Evolutionary conservation across 768 basidiomycete genomes (phyloP).

Genomic region (Symmetrospora coprosmae): DNA sequence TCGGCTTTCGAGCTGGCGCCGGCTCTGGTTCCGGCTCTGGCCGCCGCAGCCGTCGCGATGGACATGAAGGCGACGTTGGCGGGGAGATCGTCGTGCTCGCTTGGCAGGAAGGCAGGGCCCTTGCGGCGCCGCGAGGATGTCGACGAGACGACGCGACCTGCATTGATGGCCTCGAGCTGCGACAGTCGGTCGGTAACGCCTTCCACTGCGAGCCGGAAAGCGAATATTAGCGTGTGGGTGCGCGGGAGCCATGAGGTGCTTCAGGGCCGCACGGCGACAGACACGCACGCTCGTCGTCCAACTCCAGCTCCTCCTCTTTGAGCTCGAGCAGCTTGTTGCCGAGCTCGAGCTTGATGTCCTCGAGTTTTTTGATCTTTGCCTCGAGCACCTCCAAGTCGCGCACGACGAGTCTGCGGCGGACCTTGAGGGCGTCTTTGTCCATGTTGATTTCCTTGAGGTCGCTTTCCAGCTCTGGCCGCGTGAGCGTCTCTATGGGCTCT

Average conservation of each 20-base stretch:
- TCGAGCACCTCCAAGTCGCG: constrained; percentile 80
- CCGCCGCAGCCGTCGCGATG: constrained; percentile 19
- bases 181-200: constrained; percentile 71
- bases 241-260: no score
- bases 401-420: constrained; percentile 66
- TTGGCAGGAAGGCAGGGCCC: constrained; percentile 92
- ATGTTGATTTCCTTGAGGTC: constrained; percentile 72
- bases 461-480: constrained; percentile 51
- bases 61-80: constrained; percentile 95
- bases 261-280: background rate
- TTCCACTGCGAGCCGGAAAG: constrained; percentile 48
- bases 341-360: constrained; percentile 61
- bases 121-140: constrained; percentile 22
- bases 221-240: background rate
- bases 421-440: constrained; percentile 85
- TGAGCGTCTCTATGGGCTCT: background rate
- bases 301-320: constrained; percentile 22
- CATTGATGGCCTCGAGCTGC: constrained; percentile 14
- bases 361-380: constrained; percentile 71
- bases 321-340: constrained; percentile 69
- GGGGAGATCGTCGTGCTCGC: constrained; percentile 90
- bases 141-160: background rate
- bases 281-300: constrained; percentile 21
- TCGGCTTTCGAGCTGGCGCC: constrained; percentile 1
- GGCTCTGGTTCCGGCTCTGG: no score